Evolutionary conservation across 2,329 filamentous ascomycete genomes (phyloP), one percentile per base, ranked within the genome.

Genomic region (Colletotrichum sidae): DNA sequence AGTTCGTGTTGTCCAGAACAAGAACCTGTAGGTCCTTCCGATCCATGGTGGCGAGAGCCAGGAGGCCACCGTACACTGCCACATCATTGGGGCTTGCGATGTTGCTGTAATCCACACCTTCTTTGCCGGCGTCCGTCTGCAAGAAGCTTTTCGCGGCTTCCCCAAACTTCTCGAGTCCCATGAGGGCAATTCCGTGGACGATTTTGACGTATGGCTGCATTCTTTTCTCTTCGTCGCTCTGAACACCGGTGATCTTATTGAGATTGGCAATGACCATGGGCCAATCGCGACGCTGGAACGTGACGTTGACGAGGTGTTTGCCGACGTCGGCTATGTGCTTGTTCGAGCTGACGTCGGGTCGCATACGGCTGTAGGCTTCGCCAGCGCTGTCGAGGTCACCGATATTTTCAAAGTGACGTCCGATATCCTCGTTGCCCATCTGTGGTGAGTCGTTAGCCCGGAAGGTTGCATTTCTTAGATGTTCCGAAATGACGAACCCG

Each of bases 351-450:
- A 94, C 93, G 74, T 95, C 95, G 62, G 96, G 92, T 68, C 96
- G 89, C 94, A 98, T 97, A 69, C 91, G 90, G 68, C 85, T 83
- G 75, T 92, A 98, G 2, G 92, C 87, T 69, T 96, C 94, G 52
- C 87, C 86, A 0, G 96, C 93, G 11, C 85, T 86, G 41, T 80
- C 77, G 8, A 95, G 85, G 61, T 94, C 90, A 59, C 96, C 95
- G 13, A 88, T 93, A 42, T 84, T 84, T 77, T 96, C 92, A 68
- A 91, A 90, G 78, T 97, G 94, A 67, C 88, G 89, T 46, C 93
- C 96, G 6, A 98, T 83, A 71, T 98, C 96, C 77, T 97, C 94
- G 72, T 97, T 92, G 49, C 93, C 95, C 89, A 98, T 97, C 92
- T 97, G 70, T 15, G 49, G 15, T 45, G 25, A 46, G 51, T 50